Percentiles rank a stretch among this genome's conserved stretches.
Evolutionary conservation across 1,284 basidiomycete genomes (phyloP).

Genomic region (Grifola frondosa): DNA sequence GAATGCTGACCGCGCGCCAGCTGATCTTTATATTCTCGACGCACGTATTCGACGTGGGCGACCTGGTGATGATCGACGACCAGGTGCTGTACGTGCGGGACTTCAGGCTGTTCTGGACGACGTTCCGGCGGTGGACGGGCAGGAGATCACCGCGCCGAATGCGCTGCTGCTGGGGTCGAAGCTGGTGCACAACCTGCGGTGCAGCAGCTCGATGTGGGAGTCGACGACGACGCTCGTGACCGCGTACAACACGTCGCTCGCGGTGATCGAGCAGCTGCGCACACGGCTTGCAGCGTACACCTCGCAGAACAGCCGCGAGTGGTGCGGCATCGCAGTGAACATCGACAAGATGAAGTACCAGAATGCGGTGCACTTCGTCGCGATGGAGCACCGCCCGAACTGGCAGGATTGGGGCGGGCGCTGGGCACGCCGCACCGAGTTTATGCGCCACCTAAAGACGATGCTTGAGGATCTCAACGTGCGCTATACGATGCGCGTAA

Average conservation of each 20-base stretch:
- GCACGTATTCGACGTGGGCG: conserved; percentile 76
- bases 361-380: conserved; percentile 62
- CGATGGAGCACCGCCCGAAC: conserved; percentile 76
- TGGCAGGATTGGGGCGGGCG: conserved; percentile 87
- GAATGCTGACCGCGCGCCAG: no score
- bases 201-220: conserved; percentile 59
- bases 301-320: conserved; percentile 67
- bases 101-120: conserved; percentile 80
- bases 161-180: conserved; percentile 68
- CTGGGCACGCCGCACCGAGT: conserved; percentile 64
- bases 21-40: conserved; percentile 83
- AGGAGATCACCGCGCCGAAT: conserved; percentile 79
- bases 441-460: conserved; percentile 69
- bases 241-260: conserved; percentile 63
- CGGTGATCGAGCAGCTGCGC: conserved; percentile 66
- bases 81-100: conserved; percentile 65
- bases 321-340: conserved; percentile 58
- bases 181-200: conserved; percentile 74
- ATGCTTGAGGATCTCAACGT: conserved; percentile 70
- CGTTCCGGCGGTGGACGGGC: conserved; percentile 77
- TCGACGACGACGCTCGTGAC: conserved; percentile 62
- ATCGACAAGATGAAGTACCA: conserved; percentile 76
- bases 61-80: conserved; percentile 75
- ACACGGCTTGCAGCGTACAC: conserved; percentile 59
- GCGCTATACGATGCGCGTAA: conserved; percentile 64